Percentiles rank a stretch among this genome's conserved stretches.
phyloP scores from a whole-genome alignment of 495 filamentous ascomycete genomes.

The Talaromyces adpressus region DNA sequence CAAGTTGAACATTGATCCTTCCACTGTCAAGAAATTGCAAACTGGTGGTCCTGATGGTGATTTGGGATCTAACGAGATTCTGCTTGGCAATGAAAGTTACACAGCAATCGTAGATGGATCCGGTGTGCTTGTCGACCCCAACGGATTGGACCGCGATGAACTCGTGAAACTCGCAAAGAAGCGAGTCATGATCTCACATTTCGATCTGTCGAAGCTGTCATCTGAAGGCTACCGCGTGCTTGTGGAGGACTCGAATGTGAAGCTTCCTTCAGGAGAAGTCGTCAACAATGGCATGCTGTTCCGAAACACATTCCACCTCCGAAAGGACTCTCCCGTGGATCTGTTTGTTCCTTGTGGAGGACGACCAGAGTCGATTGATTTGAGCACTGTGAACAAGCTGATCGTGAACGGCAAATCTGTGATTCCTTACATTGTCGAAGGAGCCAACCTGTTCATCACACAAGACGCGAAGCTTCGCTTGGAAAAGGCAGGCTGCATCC shows the following conservation, averaged over 20 bases:
- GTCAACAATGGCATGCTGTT: constrained; percentile 89
- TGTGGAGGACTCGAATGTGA: constrained; percentile 82
- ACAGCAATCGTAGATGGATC: constrained; percentile 88
- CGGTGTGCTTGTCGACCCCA: constrained; percentile 88
- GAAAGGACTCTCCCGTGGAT: constrained; percentile 67
- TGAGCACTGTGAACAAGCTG: constrained; percentile 74
- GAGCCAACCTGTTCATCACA: constrained; percentile 97
- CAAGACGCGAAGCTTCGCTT: constrained; percentile 95
- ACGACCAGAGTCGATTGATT: constrained; percentile 92
- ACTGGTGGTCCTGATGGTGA: constrained; percentile 97
- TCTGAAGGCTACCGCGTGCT: constrained; percentile 85
- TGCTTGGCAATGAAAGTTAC: constrained; percentile 93
- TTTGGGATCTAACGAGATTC: constrained; percentile 94
- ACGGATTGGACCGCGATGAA: constrained; percentile 80
- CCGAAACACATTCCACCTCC: constrained; percentile 94
- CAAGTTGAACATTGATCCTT: constrained; percentile 81
- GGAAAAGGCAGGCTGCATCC: constrained; percentile 84
- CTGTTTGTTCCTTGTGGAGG: constrained; percentile 95
- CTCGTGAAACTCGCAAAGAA: constrained; percentile 77
- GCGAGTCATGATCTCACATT: constrained; percentile 84
- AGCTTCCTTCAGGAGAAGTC: constrained; percentile 76
- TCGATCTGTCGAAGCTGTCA: constrained; percentile 79
- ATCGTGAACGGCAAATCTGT: constrained; percentile 75
- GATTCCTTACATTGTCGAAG: constrained; percentile 94
- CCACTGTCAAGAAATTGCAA: constrained; percentile 83